phyloP scores from a whole-genome alignment of 2,329 filamentous ascomycete species.

The Trichocomaceae sp. region DNA sequence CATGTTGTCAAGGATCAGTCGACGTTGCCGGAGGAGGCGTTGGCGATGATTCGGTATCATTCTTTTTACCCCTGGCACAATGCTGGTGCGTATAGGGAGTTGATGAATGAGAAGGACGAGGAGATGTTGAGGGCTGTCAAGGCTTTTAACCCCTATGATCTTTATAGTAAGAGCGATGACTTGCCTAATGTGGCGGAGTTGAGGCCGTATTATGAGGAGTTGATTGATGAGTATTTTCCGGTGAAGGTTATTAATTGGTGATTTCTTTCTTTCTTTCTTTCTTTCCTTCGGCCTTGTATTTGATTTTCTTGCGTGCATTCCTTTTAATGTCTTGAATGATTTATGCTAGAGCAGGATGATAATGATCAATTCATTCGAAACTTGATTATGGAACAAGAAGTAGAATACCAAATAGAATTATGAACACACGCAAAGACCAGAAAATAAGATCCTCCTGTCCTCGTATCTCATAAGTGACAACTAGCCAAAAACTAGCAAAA shows the following conservation, averaged over 20 bases:
- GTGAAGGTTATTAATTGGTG: constrained; percentile 12
- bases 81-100: constrained; percentile 68
- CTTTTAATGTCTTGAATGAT: too few relatives aligned
- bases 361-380: too few relatives aligned
- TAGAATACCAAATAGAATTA: too few relatives aligned
- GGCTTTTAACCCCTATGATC: constrained; percentile 85
- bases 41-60: constrained; percentile 92
- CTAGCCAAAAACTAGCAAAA: not conserved
- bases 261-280: not conserved
- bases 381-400: too few relatives aligned
- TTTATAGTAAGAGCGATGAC: constrained; percentile 87
- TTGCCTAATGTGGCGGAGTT: constrained; percentile 68
- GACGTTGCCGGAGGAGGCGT: constrained; percentile 68
- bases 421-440: too few relatives aligned
- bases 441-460: too few relatives aligned
- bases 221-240: constrained; percentile 15
- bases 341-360: too few relatives aligned
- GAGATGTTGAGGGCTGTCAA: constrained; percentile 72
- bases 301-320: too few relatives aligned
- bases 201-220: constrained; percentile 31
- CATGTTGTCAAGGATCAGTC: constrained; percentile 78
- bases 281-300: too few relatives aligned
- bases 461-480: too few relatives aligned
- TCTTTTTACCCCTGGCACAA: constrained; percentile 90
- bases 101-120: constrained; percentile 78